Percentiles rank a stretch among this genome's conserved stretches.
phyloP scores from a whole-genome alignment of 2,329 filamentous ascomycete genomes.

The Pseudopithomyces chartarum region DNA sequence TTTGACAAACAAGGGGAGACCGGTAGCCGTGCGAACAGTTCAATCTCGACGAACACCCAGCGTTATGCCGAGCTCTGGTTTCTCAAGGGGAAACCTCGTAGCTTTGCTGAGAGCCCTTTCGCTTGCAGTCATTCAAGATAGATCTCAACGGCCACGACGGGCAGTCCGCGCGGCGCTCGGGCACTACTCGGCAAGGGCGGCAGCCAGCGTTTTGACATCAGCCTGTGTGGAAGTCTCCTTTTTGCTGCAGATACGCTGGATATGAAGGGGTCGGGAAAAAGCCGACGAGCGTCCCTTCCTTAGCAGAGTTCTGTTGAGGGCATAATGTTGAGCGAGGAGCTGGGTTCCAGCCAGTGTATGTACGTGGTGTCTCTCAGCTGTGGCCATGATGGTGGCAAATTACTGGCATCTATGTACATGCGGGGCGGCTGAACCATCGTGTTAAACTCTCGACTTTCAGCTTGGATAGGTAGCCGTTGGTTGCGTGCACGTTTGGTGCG shows the following conservation, averaged over 20 bases:
- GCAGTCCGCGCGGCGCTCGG: neutral
- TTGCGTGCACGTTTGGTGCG: neutral
- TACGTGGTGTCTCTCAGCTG: neutral
- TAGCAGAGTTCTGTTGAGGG: neutral
- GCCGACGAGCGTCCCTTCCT: neutral
- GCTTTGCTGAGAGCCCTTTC: neutral
- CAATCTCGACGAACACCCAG: too few species aligned
- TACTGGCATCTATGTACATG: neutral
- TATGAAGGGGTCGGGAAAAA: neutral
- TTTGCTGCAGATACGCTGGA: neutral
- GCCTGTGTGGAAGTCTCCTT: neutral
- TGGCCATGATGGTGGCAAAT: neutral
- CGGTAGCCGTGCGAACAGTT: too few species aligned
- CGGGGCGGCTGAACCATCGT: neutral
- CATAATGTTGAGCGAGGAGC: neutral
- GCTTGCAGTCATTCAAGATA: neutral
- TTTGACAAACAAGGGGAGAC: too few species aligned
- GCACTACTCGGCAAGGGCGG: neutral
- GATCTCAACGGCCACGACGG: neutral
- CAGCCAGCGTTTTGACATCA: neutral
- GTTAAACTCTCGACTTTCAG: neutral
- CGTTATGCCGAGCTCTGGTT: too few species aligned
- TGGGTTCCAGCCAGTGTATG: neutral
- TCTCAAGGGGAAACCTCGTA: neutral
- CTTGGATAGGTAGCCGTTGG: neutral